Percentiles rank a stretch among this genome's conserved stretches.
Conservation (phyloP, 495 filamentous ascomycete species). For the Hypoxylon lienhwacheense region DNA sequence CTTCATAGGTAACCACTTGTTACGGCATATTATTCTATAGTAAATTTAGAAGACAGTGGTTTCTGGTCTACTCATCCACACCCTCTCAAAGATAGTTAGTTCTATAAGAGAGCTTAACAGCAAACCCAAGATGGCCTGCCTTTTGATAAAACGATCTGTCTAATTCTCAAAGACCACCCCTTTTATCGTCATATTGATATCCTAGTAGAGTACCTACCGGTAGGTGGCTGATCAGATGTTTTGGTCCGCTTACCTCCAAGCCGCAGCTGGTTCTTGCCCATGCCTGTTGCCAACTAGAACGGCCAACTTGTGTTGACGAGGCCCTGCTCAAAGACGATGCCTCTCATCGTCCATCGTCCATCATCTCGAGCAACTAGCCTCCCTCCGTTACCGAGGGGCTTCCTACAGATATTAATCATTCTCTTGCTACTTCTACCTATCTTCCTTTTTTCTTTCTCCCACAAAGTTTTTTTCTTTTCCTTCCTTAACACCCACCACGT, state of each 20-base stretch:
- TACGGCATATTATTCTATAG: not conserved
- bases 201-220: not conserved
- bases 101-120: not conserved
- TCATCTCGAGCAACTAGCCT: too few species aligned
- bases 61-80: not conserved
- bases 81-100: not conserved
- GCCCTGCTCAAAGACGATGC: too few species aligned
- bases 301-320: too few species aligned
- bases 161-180: not conserved
- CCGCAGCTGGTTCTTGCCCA: not conserved
- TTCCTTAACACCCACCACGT: not conserved
- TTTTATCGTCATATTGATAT: not conserved
- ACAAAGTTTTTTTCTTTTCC: not conserved
- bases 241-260: not conserved
- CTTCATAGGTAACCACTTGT: not conserved
- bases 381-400: too few species aligned
- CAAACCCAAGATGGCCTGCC: conserved; percentile 2
- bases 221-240: too few species aligned
- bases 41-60: not conserved
- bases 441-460: not conserved
- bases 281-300: too few species aligned
- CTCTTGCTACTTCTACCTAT: not conserved
- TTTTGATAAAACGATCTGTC: not conserved
- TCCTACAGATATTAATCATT: too few species aligned
- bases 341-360: too few species aligned